phyloP scores from a whole-genome alignment of 345 rosid species.

The Syzygium grande region DNA sequence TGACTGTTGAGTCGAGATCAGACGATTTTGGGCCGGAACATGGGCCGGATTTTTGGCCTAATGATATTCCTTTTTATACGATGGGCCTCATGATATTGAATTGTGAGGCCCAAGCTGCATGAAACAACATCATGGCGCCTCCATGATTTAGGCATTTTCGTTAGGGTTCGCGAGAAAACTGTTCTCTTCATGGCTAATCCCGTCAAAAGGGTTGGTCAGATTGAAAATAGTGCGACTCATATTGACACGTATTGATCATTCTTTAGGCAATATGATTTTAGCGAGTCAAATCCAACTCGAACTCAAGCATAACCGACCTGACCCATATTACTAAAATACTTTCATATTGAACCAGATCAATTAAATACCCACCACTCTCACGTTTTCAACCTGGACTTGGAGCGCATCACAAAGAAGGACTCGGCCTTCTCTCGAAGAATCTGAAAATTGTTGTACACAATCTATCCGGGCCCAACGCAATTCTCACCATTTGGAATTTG shows the following conservation, averaged over 20 bases:
- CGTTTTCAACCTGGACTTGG: not conserved
- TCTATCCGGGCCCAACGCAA: not conserved
- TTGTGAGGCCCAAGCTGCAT: not conserved
- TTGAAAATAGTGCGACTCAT: not conserved
- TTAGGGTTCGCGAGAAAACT: not conserved
- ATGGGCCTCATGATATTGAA: not conserved
- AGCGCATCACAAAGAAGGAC: no score
- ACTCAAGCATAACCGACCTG: not conserved
- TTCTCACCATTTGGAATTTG: not conserved
- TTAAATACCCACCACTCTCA: not conserved
- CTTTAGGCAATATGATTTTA: not conserved
- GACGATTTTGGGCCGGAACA: not conserved
- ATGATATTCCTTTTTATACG: no score
- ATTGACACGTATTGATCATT: not conserved
- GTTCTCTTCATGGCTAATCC: not conserved
- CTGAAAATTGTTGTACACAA: not conserved
- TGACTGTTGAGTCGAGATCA: not conserved
- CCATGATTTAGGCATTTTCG: not conserved
- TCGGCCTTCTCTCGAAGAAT: no score
- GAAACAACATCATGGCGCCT: not conserved
- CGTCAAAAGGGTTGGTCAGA: not conserved
- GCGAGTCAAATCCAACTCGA: not conserved
- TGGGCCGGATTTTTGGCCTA: not conserved
- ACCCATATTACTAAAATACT: not conserved
- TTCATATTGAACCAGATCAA: not conserved